A percentile compares a stretch with the other conserved stretches of the same genome.
Conservation (phyloP, 108 stramenopile genomes). For the Pseudonitzschia multistriata region DNA sequence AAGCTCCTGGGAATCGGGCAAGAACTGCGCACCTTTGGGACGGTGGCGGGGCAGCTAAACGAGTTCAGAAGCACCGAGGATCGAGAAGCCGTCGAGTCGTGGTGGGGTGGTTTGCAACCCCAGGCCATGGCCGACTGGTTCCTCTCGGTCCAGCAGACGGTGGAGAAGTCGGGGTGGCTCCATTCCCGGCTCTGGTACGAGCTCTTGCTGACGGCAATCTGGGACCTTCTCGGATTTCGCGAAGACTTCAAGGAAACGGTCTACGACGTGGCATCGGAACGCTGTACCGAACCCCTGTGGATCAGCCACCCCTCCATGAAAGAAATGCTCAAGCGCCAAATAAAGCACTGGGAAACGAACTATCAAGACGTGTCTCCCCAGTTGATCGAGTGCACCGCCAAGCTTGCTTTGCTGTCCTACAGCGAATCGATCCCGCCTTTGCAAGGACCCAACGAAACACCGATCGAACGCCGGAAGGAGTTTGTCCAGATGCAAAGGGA, state of each 20-base stretch:
- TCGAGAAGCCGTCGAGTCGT: not conserved
- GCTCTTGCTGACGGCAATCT: conserved; percentile 11
- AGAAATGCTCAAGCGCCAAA: conserved; percentile 25
- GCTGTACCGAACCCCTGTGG: conserved; percentile 21
- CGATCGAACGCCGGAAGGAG: not conserved
- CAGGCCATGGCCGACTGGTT: conserved; percentile 36
- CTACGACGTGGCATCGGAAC: conserved; percentile 29
- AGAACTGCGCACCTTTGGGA: conserved; percentile 37
- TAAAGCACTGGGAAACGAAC: conserved; percentile 27
- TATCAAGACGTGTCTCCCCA: conserved; percentile 8
- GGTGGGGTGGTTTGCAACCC: conserved; percentile 13
- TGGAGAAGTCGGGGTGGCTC: not conserved
- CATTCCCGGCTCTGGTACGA: conserved; percentile 19
- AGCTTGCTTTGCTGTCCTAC: conserved; percentile 29
- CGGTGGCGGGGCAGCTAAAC: conserved; percentile 4
- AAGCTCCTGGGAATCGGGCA: conserved; percentile 46
- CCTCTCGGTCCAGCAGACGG: conserved; percentile 9
- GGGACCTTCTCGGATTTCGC: conserved; percentile 16
- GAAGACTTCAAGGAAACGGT: conserved; percentile 20
- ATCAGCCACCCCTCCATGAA: conserved; percentile 28
- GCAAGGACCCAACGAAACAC: not conserved
- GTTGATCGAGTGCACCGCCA: conserved; percentile 16
- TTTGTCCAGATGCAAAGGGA: conserved; percentile 24
- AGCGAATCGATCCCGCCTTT: conserved; percentile 15
- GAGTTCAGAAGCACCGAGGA: conserved; percentile 1